Conservation (phyloP, 2,329 filamentous ascomycete genomes). For the Xylaria sp. region DNA sequence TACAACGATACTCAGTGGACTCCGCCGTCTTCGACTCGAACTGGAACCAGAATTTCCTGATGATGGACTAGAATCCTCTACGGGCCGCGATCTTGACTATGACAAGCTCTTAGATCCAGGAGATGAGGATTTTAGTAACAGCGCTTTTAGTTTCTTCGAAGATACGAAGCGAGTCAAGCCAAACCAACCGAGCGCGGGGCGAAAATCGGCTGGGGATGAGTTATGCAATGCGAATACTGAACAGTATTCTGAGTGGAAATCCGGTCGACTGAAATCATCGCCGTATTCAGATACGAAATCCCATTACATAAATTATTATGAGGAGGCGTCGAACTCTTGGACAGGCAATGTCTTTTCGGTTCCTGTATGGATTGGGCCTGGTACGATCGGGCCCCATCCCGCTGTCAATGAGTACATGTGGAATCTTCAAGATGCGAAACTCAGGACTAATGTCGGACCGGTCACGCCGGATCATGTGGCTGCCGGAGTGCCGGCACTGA, state of each 20-base stretch:
- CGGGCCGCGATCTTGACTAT: constrained; percentile 53
- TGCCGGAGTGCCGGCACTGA: constrained; percentile 59
- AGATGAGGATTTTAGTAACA: constrained; percentile 52
- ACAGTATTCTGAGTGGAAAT: constrained; percentile 43
- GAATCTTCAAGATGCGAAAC: constrained; percentile 52
- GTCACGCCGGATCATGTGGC: constrained; percentile 60
- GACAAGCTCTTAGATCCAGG: constrained; percentile 55
- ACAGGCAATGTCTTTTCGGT: constrained; percentile 47
- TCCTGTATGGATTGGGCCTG: constrained; percentile 61
- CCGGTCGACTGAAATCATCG: constrained; percentile 44
- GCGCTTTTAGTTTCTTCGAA: constrained; percentile 55
- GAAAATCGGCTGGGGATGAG: background rate
- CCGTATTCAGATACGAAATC: constrained; percentile 44
- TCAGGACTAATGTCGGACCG: constrained; percentile 56
- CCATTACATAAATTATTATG: constrained; percentile 44
- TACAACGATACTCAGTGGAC: constrained; percentile 59
- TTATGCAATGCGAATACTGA: constrained; percentile 18
- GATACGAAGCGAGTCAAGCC: constrained; percentile 42
- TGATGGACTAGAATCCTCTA: constrained; percentile 48
- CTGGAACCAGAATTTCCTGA: constrained; percentile 59
- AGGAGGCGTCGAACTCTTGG: constrained; percentile 46
- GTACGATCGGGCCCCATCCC: constrained; percentile 46
- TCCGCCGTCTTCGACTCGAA: constrained; percentile 66
- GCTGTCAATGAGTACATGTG: constrained; percentile 61
- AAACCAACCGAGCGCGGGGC: background rate